Base-by-base conservation (phyloP, 129 eudicot genomes). In the Saposhnikovia divaricata region DNA sequence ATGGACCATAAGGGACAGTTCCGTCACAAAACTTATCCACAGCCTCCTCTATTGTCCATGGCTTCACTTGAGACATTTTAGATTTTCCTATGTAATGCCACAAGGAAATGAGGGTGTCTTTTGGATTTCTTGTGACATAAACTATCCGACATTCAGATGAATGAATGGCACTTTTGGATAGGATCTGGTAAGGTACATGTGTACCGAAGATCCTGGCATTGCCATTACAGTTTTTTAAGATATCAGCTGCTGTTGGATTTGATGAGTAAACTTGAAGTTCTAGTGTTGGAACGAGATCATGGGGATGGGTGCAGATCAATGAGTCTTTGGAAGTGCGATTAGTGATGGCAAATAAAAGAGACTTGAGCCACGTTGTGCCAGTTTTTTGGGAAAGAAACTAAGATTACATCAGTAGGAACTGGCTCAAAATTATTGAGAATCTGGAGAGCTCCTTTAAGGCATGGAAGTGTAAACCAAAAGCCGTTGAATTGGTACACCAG, bases 301-400 rank as follows among this genome's bases (percentile, higher is more conserved):
- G 90, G 18, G 89, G 89, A 45, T 86, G 81, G 9, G 61, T 42
- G 3, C 44, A 18, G 18, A 34, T 75, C 37, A 83, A 59, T 5
- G 11, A 61, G 45, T 78, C 55, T 42, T 34, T 79, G 65, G 74
- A 76, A 9, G 75, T 70, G 63, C 86, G 71, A 19, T 80, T 42
- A 10, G 55, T 80, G 68, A 86, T 82, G 82, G 84, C 77, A 34
- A 43, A 82, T 65, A 86, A 78, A 40, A 86, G 89, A 73, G 86
- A 81, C 73, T 86, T 86, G 80, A 86, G 84, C 89, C 89, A 86
- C 21, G 89, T 86, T 39, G 86, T 76, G 77, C 86, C 89, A 0
- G 89, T 83, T 80, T 86, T 86, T 86, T 12, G 89, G 89, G 84
- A 86, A 83, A 77, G 89, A 86, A 9, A 78, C 84, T 80, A 86